Percentiles rank a stretch among this genome's conserved stretches.
phyloP scores from a whole-genome alignment of 2,329 filamentous ascomycete species.

The Claviceps sorghi region DNA sequence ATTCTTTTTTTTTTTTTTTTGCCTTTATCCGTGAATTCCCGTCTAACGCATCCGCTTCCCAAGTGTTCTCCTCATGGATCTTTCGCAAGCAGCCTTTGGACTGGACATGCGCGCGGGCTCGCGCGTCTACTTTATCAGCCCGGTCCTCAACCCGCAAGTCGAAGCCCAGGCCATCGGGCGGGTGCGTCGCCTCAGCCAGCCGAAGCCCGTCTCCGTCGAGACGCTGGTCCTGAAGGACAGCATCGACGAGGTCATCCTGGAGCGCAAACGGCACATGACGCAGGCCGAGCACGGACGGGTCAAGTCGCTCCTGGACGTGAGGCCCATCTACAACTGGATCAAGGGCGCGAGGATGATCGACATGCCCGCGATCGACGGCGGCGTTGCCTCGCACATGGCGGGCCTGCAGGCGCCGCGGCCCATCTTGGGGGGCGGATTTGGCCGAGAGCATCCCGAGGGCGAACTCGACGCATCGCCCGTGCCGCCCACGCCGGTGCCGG shows the following conservation, averaged over 20 bases:
- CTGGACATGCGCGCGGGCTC: conserved; percentile 74
- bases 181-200: conserved; percentile 76
- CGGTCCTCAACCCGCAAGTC: conserved; percentile 70
- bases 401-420: too few species aligned
- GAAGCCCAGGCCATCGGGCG: conserved; percentile 88
- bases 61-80: conserved; percentile 73
- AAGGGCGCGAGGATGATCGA: too few species aligned
- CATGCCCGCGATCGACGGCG: too few species aligned
- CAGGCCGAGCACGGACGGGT: conserved; percentile 43
- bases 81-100: conserved; percentile 78
- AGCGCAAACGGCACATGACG: conserved; percentile 61
- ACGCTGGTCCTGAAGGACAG: conserved; percentile 68
- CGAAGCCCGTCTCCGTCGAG: conserved; percentile 64
- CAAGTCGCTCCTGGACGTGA: conserved; percentile 26
- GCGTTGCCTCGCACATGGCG: too few species aligned
- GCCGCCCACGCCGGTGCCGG: too few species aligned
- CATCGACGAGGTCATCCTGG: conserved; percentile 72
- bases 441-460: too few species aligned
- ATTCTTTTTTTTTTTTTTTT: neutral
- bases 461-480: too few species aligned
- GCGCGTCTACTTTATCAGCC: conserved; percentile 77
- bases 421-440: too few species aligned
- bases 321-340: too few species aligned
- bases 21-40: too few species aligned
- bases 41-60: neutral